These are phyloP conservation scores for Umbilicus rupestris DNA, from an alignment of 164 flowering plant genomes.

Conservation along the genomic window DNA sequence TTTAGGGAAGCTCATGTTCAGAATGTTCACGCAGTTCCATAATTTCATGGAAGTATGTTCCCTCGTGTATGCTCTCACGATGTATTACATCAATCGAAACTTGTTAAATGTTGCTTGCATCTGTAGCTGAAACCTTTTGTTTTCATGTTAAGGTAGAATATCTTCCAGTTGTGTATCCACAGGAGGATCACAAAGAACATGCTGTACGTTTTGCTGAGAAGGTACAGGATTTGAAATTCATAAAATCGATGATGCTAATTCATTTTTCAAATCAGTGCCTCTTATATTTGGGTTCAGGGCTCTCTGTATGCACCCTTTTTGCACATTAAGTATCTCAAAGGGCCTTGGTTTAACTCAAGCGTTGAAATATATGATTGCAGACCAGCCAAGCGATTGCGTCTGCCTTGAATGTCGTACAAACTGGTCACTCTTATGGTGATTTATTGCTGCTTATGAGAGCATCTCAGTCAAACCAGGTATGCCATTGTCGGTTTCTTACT, in stretches of 20 bases:
- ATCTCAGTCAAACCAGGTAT: constrained; percentile 49
- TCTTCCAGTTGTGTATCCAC: constrained; percentile 67
- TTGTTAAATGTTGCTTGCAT: neutral
- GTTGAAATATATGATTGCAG: constrained; percentile 28
- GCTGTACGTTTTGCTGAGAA: constrained; percentile 51
- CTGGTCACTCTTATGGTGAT: constrained; percentile 86
- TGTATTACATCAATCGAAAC: neutral
- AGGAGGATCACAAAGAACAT: constrained; percentile 51
- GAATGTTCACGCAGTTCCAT: constrained; percentile 98
- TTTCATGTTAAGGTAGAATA: constrained; percentile 59
- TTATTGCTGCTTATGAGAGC: constrained; percentile 72
- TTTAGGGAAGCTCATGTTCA: constrained; percentile 75
- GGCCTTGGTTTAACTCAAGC: neutral
- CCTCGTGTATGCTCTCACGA: neutral
- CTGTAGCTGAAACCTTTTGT: neutral
- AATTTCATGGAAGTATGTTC: constrained; percentile 86
- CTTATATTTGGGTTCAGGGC: neutral
- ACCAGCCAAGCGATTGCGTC: constrained; percentile 61
- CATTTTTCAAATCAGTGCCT: neutral
- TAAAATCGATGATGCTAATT: neutral
- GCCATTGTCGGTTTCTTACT: neutral
- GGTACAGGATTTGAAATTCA: constrained; percentile 30
- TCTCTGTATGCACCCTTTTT: neutral
- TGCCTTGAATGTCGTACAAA: constrained; percentile 76
- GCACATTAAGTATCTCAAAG: neutral